phyloP scores from a whole-genome alignment of 2,329 filamentous ascomycete genomes.

The Parafenestella ontariensis region DNA sequence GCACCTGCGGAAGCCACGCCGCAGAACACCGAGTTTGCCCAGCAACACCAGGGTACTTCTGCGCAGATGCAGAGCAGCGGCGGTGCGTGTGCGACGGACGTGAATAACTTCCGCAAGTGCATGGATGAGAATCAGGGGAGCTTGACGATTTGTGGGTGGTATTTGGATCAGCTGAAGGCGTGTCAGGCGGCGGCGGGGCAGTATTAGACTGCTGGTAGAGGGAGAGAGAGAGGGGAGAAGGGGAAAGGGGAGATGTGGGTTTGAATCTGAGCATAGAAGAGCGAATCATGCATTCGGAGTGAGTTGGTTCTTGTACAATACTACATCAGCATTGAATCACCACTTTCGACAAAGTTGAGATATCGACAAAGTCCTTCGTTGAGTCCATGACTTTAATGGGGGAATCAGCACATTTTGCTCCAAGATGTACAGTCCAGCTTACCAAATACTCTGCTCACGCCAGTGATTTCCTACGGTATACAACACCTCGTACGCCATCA shows the following conservation, averaged over 20 bases:
- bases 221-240: too few relatives aligned
- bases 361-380: neutral
- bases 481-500: too few relatives aligned
- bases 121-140: constrained; percentile 95
- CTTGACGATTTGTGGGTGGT: constrained; percentile 97
- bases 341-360: neutral
- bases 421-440: too few relatives aligned
- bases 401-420: neutral
- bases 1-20: constrained; percentile 58
- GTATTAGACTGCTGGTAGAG: constrained; percentile 49
- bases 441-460: too few relatives aligned
- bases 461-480: too few relatives aligned
- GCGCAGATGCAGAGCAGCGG: constrained; percentile 41
- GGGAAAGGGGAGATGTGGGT: neutral
- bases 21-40: constrained; percentile 41
- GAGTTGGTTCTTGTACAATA: neutral
- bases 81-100: constrained; percentile 73
- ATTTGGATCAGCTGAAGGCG: constrained; percentile 85
- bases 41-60: constrained; percentile 45
- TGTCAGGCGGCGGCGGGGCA: constrained; percentile 57
- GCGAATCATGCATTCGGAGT: neutral
- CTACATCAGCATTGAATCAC: neutral
- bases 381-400: too few relatives aligned
- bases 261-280: constrained; percentile 2
- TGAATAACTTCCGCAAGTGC: constrained; percentile 89